Evolutionary conservation across 139 green algal genomes (phyloP), one percentile per base, ranked within the genome.

Genomic region (Mesotaenium endlicherianum): DNA sequence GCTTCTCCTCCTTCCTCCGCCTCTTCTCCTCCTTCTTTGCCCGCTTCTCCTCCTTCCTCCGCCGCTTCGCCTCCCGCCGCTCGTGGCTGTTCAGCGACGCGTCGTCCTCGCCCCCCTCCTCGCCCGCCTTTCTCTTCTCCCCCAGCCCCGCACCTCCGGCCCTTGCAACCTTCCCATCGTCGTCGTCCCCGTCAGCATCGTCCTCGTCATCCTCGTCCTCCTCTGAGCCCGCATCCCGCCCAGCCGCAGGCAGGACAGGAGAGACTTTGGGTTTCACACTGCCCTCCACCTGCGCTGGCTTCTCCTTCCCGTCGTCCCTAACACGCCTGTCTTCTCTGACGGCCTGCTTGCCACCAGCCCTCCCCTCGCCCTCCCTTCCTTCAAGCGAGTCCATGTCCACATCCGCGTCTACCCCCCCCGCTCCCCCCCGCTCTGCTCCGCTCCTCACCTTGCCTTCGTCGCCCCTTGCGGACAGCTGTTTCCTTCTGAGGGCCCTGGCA

Each of bases 41-140:
- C 30, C 57, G 57, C 75, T 82, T 82, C 42, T 82, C 75, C 43
- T 82, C 75, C 50, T 79, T 82, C 49, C 50, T 75, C 42, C 30
- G 78, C 50, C 75, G 38, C 42, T 82, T 82, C 49, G 60, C 39
- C 60, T 82, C 75, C 8, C 75, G 53, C 49, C 75, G 43, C 60
- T 82, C 75, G 42, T 82, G 42, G 39, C 75, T 82, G 50, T 76
- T 45, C 60, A 49, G 34, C 59, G 30, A 39, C 50, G 26, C 75
- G 1, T 82, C 75, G 39, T 70, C 75, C 41, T 43, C 75, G 26
- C 43, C 57, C 1, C 50, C 75, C 1, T 75, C 42, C 8, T 76
- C 44, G 20, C 1, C 42, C 20, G 38, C 11, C 41, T 31, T 47
- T 11, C 42, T 26, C 6, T 8, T 11, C 11, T 69, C 70, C 8